These are phyloP conservation scores for Phytophthora sansomeana DNA, from an alignment of 352 stramenopile genomes.

Conservation along the genomic window DNA sequence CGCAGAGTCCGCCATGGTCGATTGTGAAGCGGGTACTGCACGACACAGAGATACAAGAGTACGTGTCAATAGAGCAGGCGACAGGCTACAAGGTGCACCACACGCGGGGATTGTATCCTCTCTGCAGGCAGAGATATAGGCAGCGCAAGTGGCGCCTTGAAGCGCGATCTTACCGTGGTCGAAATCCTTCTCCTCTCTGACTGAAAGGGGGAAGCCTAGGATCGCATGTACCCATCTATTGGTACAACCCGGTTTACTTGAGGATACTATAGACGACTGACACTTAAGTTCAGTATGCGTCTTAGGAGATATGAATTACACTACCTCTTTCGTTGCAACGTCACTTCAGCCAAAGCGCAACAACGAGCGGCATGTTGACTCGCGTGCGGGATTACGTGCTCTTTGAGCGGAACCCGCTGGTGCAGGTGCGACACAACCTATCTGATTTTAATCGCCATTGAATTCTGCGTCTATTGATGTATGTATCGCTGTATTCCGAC, in stretches of 20 bases:
- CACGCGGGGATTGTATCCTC: background rate
- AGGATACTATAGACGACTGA: background rate
- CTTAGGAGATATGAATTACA: background rate
- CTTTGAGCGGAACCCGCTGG: slow-evolving; percentile 72
- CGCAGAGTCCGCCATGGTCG: slow-evolving; percentile 95
- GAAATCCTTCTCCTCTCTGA: slow-evolving; percentile 41
- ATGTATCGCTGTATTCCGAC: background rate
- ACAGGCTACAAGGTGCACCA: background rate
- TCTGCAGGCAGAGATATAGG: slow-evolving; percentile 2
- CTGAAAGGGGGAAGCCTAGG: slow-evolving; percentile 32
- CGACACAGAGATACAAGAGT: background rate
- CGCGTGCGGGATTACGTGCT: slow-evolving; percentile 67
- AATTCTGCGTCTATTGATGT: background rate
- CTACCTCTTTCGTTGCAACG: slow-evolving; percentile 2
- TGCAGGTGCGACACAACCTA: slow-evolving; percentile 47
- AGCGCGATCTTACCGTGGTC: slow-evolving; percentile 42
- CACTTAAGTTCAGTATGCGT: slow-evolving; percentile 2
- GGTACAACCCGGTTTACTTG: slow-evolving; percentile 16
- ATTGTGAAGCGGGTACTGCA: slow-evolving; percentile 24
- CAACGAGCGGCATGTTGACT: slow-evolving; percentile 35
- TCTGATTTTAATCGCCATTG: background rate
- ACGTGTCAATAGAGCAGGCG: slow-evolving; percentile 14
- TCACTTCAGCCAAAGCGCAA: slow-evolving; percentile 13
- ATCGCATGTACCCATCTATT: slow-evolving; percentile 24
- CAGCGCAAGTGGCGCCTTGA: slow-evolving; percentile 13